Percentiles rank a stretch among this genome's conserved stretches.
Conservation (phyloP, 1,139 yeast species). For the Saccharomyces hybrid region DNA sequence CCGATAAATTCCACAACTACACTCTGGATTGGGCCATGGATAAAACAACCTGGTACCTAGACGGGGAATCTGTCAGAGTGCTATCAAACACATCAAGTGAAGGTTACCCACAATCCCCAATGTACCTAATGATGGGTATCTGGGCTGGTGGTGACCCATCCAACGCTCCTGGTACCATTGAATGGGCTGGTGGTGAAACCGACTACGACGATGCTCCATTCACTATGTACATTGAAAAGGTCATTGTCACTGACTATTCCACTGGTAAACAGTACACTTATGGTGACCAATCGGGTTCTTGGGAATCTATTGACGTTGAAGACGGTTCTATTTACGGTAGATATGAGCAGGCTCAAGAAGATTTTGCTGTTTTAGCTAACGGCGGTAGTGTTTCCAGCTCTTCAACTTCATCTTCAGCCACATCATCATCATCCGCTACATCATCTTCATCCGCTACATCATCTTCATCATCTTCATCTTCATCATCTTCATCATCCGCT, state of each 20-base stretch:
- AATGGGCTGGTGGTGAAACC: constrained; percentile 82
- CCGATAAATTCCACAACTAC: constrained; percentile 60
- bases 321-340: constrained; percentile 64
- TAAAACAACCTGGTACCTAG: constrained; percentile 51
- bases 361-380: constrained; percentile 39
- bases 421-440: too few species aligned
- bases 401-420: constrained; percentile 4
- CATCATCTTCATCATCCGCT: neutral
- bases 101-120: constrained; percentile 76
- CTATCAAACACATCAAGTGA: constrained; percentile 42
- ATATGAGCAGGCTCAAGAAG: constrained; percentile 41
- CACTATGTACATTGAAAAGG: constrained; percentile 54
- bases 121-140: constrained; percentile 58
- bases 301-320: constrained; percentile 59
- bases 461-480: neutral
- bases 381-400: constrained; percentile 20
- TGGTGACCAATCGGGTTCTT: constrained; percentile 54
- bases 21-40: constrained; percentile 76
- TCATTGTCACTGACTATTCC: constrained; percentile 71
- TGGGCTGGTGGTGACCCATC: constrained; percentile 70
- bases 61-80: constrained; percentile 55
- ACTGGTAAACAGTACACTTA: constrained; percentile 65
- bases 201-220: constrained; percentile 62
- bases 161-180: constrained; percentile 62
- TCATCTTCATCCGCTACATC: too few species aligned